These are phyloP conservation scores for Lizanozyma gosingica DNA, from an alignment of 1,139 yeast genomes.

Conservation along the genomic window DNA sequence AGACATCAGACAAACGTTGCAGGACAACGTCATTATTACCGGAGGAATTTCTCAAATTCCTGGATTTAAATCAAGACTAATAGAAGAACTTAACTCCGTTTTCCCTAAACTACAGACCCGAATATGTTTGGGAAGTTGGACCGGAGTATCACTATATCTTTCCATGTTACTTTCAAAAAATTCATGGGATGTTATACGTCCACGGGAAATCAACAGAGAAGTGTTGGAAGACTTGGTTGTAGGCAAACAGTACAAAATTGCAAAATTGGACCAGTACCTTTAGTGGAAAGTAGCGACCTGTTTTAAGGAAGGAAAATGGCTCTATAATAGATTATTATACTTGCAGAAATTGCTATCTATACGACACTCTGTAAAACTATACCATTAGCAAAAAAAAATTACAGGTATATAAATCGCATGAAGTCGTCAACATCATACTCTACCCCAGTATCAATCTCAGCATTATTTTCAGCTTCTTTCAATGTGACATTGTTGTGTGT, in stretches of 20 bases:
- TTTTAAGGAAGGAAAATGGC: too few relatives aligned
- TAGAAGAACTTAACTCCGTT: slow-evolving; percentile 5
- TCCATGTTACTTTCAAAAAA: slow-evolving; percentile 6
- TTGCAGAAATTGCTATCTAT: too few relatives aligned
- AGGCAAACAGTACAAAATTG: neutral
- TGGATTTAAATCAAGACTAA: slow-evolving; percentile 9
- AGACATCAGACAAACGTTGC: slow-evolving; percentile 7
- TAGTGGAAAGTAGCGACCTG: neutral
- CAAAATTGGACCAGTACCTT: neutral
- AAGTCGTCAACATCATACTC: neutral
- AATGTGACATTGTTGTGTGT: too few relatives aligned
- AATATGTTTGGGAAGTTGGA: slow-evolving; percentile 10
- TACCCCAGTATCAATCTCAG: slow-evolving; percentile 3
- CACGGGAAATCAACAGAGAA: slow-evolving; percentile 8
- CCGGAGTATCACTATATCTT: slow-evolving; percentile 11
- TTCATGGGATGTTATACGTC: neutral
- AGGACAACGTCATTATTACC: slow-evolving; percentile 6
- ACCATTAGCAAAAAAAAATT: too few relatives aligned
- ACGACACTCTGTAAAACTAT: too few relatives aligned
- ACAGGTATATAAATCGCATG: neutral
- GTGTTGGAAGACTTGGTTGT: slow-evolving; percentile 3
- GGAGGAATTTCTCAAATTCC: slow-evolving; percentile 11
- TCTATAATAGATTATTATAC: too few relatives aligned
- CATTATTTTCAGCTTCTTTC: too few relatives aligned
- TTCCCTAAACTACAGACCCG: slow-evolving; percentile 1